Evolutionary conservation across 768 basidiomycete species (phyloP), one percentile per base, ranked within the genome.

Genomic region (Candolleomyces eurysporus): DNA sequence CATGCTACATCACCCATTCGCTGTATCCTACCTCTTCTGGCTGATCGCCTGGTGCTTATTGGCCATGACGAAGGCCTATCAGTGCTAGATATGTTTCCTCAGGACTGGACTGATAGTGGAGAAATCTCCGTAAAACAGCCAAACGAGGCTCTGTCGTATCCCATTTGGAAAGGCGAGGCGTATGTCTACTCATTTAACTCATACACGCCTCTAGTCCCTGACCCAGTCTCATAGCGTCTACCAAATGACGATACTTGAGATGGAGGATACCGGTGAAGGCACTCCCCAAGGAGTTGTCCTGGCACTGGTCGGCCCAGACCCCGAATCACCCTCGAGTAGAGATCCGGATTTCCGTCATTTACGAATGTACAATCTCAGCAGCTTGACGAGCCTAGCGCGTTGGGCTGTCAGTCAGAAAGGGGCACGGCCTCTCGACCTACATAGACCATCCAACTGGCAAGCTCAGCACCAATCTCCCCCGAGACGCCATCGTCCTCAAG

Each of bases 321-420:
- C 76, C 3, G 84, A 84, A 21, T 78, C 81, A 16, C 56, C 61
- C 17, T 58, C 39, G 5, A 72, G 77, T 36, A 84, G 82, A 61
- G 86, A 90, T 42, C 72, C 80, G 55, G 89, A 91, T 64, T 61
- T 57, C 39, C 71, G 79, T 7, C 66, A 78, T 43, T 80, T 86
- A 51, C 76, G 92, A 45, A 93, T 94, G 91, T 94, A 94, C 71
- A 94, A 87, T 67, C 78, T 94, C 19, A 78, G 85, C 19, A 91
- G 91, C 68, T 73, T 94, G 6, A 80, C 82, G 9, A 92, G 82
- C 66, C 79, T 94, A 13, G 90, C 89, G 1, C 87, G 85, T 67
- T 94, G 89, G 89, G 80, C 84, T 0, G 74, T 88, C 17, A 75
- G 86, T 10, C 86, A 89, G 61, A 88, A 87, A 88, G 85, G 83